These are phyloP conservation scores for Fusarium sp. DNA, from an alignment of 2,329 filamentous ascomycete species.

Conservation along the genomic window DNA sequence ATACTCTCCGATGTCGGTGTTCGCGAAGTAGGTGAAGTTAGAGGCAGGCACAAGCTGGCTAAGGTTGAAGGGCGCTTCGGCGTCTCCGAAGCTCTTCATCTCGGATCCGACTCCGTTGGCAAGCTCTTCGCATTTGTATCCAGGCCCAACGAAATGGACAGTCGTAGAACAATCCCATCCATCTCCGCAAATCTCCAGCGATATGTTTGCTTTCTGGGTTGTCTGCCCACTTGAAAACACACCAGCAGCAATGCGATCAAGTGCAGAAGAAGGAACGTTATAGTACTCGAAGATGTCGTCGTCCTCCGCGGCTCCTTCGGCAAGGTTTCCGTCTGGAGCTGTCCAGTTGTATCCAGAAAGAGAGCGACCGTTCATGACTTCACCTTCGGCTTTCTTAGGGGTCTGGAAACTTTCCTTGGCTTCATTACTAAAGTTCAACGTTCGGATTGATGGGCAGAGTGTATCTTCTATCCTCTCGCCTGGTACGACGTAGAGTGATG, in stretches of 20 bases:
- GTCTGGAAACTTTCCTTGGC: slow-evolving; percentile 17
- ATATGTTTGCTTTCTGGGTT: slow-evolving; percentile 14
- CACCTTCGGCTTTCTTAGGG: background rate
- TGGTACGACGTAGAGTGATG: slow-evolving; percentile 23
- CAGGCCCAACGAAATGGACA: slow-evolving; percentile 34
- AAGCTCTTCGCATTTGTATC: slow-evolving; percentile 39
- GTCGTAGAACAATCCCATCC: slow-evolving; percentile 42
- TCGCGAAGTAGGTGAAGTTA: slow-evolving; percentile 28
- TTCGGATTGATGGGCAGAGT: slow-evolving; percentile 31
- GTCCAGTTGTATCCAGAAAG: slow-evolving; percentile 35
- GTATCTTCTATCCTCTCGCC: slow-evolving; percentile 4
- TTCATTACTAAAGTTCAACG: slow-evolving; percentile 40
- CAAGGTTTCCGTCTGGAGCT: slow-evolving; percentile 4
- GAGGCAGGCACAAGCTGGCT: slow-evolving; percentile 20
- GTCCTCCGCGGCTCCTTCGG: background rate
- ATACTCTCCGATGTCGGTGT: slow-evolving; percentile 33
- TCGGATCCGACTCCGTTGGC: background rate
- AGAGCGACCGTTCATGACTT: slow-evolving; percentile 23
- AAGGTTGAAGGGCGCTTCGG: slow-evolving; percentile 29
- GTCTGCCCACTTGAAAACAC: slow-evolving; percentile 30
- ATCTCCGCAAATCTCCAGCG: slow-evolving; percentile 21
- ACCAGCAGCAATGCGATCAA: slow-evolving; percentile 25
- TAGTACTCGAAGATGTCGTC: slow-evolving; percentile 36
- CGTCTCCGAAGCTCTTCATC: slow-evolving; percentile 18
- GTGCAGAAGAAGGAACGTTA: background rate